Base-by-base conservation (phyloP, 208 protist genomes). In the Strigomonas culicis region DNA sequence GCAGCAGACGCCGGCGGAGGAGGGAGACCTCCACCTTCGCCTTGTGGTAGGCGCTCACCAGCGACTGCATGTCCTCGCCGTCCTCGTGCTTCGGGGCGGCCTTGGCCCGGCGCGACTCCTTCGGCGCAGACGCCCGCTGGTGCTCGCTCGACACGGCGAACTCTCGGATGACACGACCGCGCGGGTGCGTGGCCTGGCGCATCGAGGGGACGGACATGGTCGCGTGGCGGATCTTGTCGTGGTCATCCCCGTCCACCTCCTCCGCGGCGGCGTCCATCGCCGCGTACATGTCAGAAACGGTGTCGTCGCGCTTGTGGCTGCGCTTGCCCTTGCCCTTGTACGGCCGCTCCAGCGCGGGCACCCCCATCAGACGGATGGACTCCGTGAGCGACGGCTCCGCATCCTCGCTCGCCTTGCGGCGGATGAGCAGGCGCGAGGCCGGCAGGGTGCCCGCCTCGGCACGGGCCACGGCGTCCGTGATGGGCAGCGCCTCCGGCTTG, bases 361-460 rank as follows among this genome's bases (percentile, higher is more conserved):
- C 70, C 27, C 90, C 90, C 84, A 93, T 93, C 4, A 96, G 81
- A 11, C 90, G 84, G 55, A 96, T 86, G 34, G 84, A 79, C 77
- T 96, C 90, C 1, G 90, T 96, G 19, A 96, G 44, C 21, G 90
- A 96, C n/a, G 85, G 78, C 81, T 96, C 86, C 21, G 80, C 84
- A 13, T 86, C 77, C 41, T 77, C 77, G 28, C 64, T 59, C 0
- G 76, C 53, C 34, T 67, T 75, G 60, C 90, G 81, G 11, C 90
- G 90, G 46, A 96, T 75, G 47, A 96, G 75, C 59, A 96, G 83
- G 31, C 78, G 79, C 4, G 77, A 84, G 17, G 77, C 49, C 3
- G 86, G 79, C 46, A 94, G 80, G 6, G 79, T 71, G 2, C 59
- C 60, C 11, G 68, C 58, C 31, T 84, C 75, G 0, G 86, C 85